These are phyloP conservation scores for Colletotrichum paranaense DNA, from an alignment of 2,329 filamentous ascomycete genomes.

Conservation along the genomic window DNA sequence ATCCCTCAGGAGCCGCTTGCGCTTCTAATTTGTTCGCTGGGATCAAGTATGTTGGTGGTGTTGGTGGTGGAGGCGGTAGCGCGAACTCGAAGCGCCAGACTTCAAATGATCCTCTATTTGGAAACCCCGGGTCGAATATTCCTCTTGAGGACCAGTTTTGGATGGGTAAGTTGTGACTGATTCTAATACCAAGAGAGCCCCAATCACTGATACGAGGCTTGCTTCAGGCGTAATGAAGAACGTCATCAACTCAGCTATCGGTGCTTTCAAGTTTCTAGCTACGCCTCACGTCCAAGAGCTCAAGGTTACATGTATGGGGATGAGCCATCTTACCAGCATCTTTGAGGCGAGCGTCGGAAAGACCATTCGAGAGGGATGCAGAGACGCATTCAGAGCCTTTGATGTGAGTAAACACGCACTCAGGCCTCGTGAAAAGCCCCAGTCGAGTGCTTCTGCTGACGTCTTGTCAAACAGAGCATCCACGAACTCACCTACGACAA, in stretches of 20 bases:
- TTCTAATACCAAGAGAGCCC: not conserved
- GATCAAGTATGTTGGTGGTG: not conserved
- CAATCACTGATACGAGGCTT: not conserved
- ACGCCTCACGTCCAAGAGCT: not conserved
- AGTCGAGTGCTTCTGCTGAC: no score
- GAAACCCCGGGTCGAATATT: not conserved
- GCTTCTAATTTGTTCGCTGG: not conserved
- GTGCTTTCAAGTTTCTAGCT: not conserved
- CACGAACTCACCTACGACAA: not conserved
- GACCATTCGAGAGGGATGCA: not conserved
- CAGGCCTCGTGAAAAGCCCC: no score
- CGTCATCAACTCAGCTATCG: not conserved
- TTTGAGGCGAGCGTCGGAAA: not conserved
- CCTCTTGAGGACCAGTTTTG: conserved; percentile 1
- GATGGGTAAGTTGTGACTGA: not conserved
- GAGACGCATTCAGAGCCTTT: not conserved
- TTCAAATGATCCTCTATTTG: not conserved
- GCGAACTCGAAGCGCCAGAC: not conserved
- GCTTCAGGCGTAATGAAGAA: not conserved
- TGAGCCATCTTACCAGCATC: not conserved
- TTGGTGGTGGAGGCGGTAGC: not conserved
- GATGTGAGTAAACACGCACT: not conserved
- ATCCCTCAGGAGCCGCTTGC: conserved; percentile 2
- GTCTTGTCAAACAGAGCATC: not conserved
- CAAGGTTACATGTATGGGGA: not conserved